Base-by-base conservation (phyloP, 140 eudicot genomes). In the Bidens hawaiensis region DNA sequence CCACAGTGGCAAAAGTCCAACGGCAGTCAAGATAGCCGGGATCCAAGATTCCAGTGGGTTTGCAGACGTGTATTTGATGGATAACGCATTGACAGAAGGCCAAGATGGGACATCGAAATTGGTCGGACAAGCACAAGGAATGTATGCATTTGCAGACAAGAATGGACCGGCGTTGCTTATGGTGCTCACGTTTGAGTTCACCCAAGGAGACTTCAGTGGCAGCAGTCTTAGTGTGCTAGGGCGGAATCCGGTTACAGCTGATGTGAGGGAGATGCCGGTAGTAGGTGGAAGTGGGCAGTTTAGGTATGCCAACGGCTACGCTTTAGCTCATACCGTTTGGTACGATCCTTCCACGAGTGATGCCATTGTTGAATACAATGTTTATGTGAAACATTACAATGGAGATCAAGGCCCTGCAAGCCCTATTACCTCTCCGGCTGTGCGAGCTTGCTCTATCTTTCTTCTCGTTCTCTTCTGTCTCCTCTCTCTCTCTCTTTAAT, bases 281-380 rank as follows among this genome's bases (percentile, higher is more conserved):
- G 78, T 81, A 7, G 87, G 87, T 7, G 87, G 87, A 10, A 77
- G 74, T 70, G 83, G 87, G 75, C 14, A 64, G 61, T 78, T 78
- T 54, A 36, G 81, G 53, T 77, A 47, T 62, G 87, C 83, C 2
- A 60, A 50, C 1, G 87, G 87, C 1, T 81, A 73, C 40, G 87
- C 75, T 4, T 62, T 74, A 43, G 81, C 81, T 2, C 75, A 66
- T 61, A 81, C 84, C 4, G 63, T 62, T 70, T 69, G 67, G 77
- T 8, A 62, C 5, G 75, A 82, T 57, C 51, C 52, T 5, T 66
- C 61, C 9, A 74, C 78, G 4, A 38, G 47, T 1, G 83, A 82
- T 74, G 87, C 87, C 7, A 50, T 67, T 19, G 81, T 82, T 64
- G 84, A 82, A 43, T 82, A 82, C 26, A 74, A 82, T 74, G 42